These are phyloP conservation scores for Xerocomus potaroensis DNA, from an alignment of 768 basidiomycete species.

Conservation along the genomic window DNA sequence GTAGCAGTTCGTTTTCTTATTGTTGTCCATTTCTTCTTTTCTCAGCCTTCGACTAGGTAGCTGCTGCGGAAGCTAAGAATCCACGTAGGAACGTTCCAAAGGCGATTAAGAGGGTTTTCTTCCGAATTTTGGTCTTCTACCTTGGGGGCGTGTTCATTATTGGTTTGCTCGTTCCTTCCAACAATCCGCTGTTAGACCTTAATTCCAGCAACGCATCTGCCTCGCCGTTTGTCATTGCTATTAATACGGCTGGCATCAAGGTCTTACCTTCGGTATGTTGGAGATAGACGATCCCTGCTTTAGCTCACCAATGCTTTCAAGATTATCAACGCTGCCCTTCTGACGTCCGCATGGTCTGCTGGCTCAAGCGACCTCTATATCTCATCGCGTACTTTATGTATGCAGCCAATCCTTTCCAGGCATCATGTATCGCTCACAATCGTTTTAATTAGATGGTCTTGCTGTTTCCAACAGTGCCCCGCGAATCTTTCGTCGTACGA, in stretches of 20 bases:
- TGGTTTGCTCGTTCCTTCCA: conserved; percentile 48
- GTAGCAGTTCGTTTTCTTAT: conserved; percentile 34
- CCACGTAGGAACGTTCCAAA: conserved; percentile 42
- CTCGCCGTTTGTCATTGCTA: conserved; percentile 58
- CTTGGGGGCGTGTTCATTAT: conserved; percentile 43
- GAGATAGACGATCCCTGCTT: not conserved
- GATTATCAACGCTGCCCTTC: conserved; percentile 38
- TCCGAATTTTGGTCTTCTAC: conserved; percentile 36
- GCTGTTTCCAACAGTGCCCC: conserved; percentile 54
- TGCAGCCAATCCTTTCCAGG: not conserved
- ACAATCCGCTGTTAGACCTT: conserved; percentile 38
- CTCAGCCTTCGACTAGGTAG: conserved; percentile 25
- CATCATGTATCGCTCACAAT: not conserved
- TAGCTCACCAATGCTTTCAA: not conserved
- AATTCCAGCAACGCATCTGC: conserved; percentile 38
- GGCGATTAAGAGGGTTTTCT: conserved; percentile 43
- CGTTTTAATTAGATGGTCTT: conserved; percentile 45
- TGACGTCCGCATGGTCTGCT: conserved; percentile 44
- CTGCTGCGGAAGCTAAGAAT: conserved; percentile 49
- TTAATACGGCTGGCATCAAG: conserved; percentile 53
- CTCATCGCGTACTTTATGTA: conserved; percentile 37
- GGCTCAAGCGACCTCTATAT: conserved; percentile 40
- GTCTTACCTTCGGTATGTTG: conserved; percentile 44
- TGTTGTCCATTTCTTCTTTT: not conserved
- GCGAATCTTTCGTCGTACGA: conserved; percentile 42